phyloP scores from a whole-genome alignment of 2,329 filamentous ascomycete genomes.

The Ascomycota sp. region DNA sequence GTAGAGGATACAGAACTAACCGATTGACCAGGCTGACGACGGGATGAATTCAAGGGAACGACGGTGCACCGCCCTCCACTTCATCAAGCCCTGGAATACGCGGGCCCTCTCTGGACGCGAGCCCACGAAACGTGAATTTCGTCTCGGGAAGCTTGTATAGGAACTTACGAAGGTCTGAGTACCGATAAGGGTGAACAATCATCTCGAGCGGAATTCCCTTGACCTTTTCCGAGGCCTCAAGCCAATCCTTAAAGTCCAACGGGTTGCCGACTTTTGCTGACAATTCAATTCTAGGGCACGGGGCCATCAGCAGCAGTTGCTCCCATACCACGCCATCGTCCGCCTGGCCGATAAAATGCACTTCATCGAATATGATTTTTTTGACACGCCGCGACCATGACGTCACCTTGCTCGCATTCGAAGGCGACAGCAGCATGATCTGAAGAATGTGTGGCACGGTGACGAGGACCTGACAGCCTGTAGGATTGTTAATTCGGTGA shows the following conservation, averaged over 20 bases:
- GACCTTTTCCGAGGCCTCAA: slow-evolving; percentile 39
- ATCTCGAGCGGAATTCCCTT: slow-evolving; percentile 45
- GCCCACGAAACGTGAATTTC: slow-evolving; percentile 27
- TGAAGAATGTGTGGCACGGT: slow-evolving; percentile 63
- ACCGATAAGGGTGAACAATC: slow-evolving; percentile 47
- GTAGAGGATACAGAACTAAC: slow-evolving; percentile 6
- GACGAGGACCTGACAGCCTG: slow-evolving; percentile 53
- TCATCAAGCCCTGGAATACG: slow-evolving; percentile 24
- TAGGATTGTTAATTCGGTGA: slow-evolving; percentile 52
- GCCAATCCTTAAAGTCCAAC: slow-evolving; percentile 47
- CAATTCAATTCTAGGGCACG: slow-evolving; percentile 59
- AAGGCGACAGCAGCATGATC: slow-evolving; percentile 50
- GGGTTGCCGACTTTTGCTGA: slow-evolving; percentile 68
- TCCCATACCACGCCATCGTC: slow-evolving; percentile 65
- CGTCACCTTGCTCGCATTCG: slow-evolving; percentile 32
- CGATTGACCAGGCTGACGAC: slow-evolving; percentile 40
- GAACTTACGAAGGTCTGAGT: slow-evolving; percentile 64
- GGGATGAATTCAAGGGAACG: slow-evolving; percentile 46
- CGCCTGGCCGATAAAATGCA: slow-evolving; percentile 59
- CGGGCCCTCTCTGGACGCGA: slow-evolving; percentile 21
- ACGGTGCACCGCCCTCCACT: slow-evolving; percentile 17
- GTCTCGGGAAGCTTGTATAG: slow-evolving; percentile 31
- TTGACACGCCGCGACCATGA: slow-evolving; percentile 48
- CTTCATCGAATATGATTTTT: slow-evolving; percentile 66
- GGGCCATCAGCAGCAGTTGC: slow-evolving; percentile 51